phyloP scores from a whole-genome alignment of 140 eudicot species.

The Stevia rebaudiana region DNA sequence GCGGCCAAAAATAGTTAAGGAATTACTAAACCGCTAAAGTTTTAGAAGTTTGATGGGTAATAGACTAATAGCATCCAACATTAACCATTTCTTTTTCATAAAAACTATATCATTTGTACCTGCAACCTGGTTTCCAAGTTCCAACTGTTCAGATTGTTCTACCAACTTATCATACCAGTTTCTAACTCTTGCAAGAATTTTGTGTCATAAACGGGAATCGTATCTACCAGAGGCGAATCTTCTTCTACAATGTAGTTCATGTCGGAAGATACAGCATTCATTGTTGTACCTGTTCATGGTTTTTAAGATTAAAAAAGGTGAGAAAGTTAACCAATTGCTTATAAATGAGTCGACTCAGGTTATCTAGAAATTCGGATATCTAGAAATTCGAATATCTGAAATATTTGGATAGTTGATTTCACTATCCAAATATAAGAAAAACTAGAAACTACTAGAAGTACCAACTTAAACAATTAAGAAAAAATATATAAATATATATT shows the following conservation, averaged over 20 bases:
- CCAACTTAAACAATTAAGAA: no score
- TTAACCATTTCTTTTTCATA: conserved; percentile 1
- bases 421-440: no score
- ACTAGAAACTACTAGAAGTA: no score
- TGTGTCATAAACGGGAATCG: not conserved
- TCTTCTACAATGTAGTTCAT: not conserved
- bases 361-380: no score
- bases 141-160: not conserved
- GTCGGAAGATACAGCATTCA: not conserved
- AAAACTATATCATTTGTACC: not conserved
- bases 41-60: not conserved
- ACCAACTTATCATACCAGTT: not conserved
- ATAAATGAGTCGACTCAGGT: not conserved
- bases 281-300: conserved; percentile 1
- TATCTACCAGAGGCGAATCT: not conserved
- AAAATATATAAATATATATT: no score
- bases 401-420: no score
- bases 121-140: not conserved
- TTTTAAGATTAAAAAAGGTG: not conserved
- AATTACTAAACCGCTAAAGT: not conserved
- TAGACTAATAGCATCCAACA: not conserved
- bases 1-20: not conserved
- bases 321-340: not conserved
- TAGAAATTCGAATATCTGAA: no score
- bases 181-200: conserved; percentile 9